These are phyloP conservation scores for Auriscalpium orientale DNA, from an alignment of 768 basidiomycete genomes.

Conservation along the genomic window DNA sequence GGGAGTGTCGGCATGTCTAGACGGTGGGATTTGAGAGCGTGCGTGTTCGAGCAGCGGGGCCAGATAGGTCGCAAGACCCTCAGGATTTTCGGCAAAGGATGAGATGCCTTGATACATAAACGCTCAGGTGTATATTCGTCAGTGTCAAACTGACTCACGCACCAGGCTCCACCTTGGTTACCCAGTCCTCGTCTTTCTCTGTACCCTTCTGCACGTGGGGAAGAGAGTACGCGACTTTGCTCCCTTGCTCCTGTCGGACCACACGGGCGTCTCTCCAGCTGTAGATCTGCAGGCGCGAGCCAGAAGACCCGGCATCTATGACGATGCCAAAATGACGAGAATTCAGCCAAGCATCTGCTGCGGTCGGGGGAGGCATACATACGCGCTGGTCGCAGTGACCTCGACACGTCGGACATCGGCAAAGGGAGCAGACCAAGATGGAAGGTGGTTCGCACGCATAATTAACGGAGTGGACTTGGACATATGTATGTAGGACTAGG, in stretches of 20 bases:
- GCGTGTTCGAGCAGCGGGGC: slow-evolving; percentile 82
- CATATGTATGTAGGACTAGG: not conserved
- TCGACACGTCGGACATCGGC: not conserved
- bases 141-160: slow-evolving; percentile 22
- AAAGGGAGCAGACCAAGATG: not conserved
- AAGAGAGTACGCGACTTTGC: slow-evolving; percentile 44
- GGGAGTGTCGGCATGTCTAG: slow-evolving; percentile 76
- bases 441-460: not conserved
- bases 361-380: slow-evolving; percentile 71
- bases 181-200: slow-evolving; percentile 73
- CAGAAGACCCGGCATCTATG: slow-evolving; percentile 97
- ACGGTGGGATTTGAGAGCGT: slow-evolving; percentile 75
- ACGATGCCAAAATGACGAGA: slow-evolving; percentile 87
- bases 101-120: slow-evolving; percentile 63
- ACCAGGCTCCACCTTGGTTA: slow-evolving; percentile 92
- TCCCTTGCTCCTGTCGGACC: slow-evolving; percentile 44
- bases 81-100: slow-evolving; percentile 62
- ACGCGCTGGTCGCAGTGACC: not conserved
- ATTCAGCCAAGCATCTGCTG: slow-evolving; percentile 65
- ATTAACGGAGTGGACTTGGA: not conserved
- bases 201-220: slow-evolving; percentile 93
- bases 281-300: slow-evolving; percentile 93
- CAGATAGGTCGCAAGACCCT: slow-evolving; percentile 67
- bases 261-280: slow-evolving; percentile 84
- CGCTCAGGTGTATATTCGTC: not conserved